A percentile compares a stretch with the other conserved stretches of the same genome.
These are phyloP conservation scores for Mimosa pudica DNA, from an alignment of 306 rosid genomes.

Conservation along the genomic window DNA sequence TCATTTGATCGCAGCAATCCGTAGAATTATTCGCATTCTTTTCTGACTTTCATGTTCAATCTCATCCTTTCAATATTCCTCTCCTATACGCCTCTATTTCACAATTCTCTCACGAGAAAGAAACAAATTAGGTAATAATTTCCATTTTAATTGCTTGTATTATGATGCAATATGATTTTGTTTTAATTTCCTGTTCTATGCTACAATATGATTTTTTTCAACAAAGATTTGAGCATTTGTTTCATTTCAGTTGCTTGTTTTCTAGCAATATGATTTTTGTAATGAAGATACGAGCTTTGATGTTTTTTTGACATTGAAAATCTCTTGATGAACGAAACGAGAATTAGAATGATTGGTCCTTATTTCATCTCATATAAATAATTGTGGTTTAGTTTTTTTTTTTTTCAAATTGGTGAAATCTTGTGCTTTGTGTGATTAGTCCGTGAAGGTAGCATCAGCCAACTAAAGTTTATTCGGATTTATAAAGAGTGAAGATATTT, in stretches of 20 bases:
- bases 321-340: background rate
- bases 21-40: too few relatives aligned
- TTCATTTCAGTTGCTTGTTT: background rate
- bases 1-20: background rate
- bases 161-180: background rate
- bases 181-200: constrained; percentile 11
- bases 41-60: background rate
- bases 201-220: background rate
- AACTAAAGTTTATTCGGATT: constrained; percentile 22
- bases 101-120: background rate
- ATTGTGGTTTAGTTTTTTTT: background rate
- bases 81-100: constrained; percentile 23
- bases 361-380: background rate
- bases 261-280: background rate
- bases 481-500: background rate
- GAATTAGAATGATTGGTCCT: too few relatives aligned
- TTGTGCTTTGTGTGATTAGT: constrained; percentile 22
- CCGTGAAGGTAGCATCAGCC: constrained; percentile 12
- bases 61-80: background rate
- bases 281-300: background rate
- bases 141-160: background rate
- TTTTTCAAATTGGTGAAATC: background rate
- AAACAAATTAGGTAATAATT: background rate
- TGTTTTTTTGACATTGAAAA: background rate
- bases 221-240: background rate